Percentiles rank a stretch among this genome's conserved stretches.
Evolutionary conservation across 192 early-diverging fungal genomes (phyloP).

Genomic region (Gamsiella multidivaricata): DNA sequence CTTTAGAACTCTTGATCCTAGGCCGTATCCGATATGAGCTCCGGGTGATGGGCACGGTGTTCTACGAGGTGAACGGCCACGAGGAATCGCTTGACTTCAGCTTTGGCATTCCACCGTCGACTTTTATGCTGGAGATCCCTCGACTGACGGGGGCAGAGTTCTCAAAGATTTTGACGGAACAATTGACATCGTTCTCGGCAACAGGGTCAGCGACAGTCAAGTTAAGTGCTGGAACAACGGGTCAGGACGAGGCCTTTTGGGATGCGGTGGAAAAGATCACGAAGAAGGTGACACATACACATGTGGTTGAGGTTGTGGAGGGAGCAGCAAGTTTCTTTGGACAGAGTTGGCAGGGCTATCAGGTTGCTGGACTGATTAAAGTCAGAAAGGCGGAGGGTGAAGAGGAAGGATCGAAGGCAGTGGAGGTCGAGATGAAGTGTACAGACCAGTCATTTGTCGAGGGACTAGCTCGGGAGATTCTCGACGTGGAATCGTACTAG

Average conservation of each 20-base stretch:
- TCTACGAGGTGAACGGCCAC: slow-evolving; percentile 20
- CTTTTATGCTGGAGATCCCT: slow-evolving; percentile 59
- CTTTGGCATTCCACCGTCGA: slow-evolving; percentile 59
- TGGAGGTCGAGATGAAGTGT: slow-evolving; percentile 67
- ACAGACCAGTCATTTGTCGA: slow-evolving; percentile 65
- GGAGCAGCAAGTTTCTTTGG: slow-evolving; percentile 71
- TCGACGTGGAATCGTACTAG: slow-evolving; percentile 24
- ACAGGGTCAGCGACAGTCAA: slow-evolving; percentile 53
- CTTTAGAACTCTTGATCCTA: slow-evolving; percentile 36
- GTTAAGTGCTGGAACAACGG: slow-evolving; percentile 34
- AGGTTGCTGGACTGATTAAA: slow-evolving; percentile 69
- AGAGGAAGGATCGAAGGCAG: slow-evolving; percentile 27
- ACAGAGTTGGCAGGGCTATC: slow-evolving; percentile 63
- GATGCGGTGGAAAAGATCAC: slow-evolving; percentile 62
- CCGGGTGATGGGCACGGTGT: slow-evolving; percentile 41
- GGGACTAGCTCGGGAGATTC: slow-evolving; percentile 55
- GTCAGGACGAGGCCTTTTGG: slow-evolving; percentile 57
- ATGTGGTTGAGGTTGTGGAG: slow-evolving; percentile 67
- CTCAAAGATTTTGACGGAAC: slow-evolving; percentile 54
- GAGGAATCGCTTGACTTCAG: slow-evolving; percentile 43
- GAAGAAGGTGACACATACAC: slow-evolving; percentile 54
- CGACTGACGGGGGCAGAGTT: slow-evolving; percentile 62
- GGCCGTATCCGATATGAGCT: slow-evolving; percentile 52
- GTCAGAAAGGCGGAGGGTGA: slow-evolving; percentile 24
- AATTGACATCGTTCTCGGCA: slow-evolving; percentile 59